Evolutionary conservation across 495 filamentous ascomycete genomes (phyloP).

Genomic region (Copromyces sp.): DNA sequence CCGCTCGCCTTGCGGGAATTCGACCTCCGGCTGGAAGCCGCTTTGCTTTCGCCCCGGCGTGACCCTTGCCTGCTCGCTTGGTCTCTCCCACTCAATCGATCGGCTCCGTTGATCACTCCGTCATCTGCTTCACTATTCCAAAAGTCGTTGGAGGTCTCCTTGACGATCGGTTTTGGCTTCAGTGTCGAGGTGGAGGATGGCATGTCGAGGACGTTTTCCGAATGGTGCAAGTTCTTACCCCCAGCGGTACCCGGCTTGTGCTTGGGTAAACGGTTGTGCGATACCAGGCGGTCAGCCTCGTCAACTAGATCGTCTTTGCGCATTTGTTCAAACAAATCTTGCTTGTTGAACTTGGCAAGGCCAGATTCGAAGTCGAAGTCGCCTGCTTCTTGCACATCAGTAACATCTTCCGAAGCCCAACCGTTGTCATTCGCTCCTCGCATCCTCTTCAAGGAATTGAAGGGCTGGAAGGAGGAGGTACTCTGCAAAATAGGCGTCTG

Average conservation of each 20-base stretch:
- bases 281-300: conserved; percentile 79
- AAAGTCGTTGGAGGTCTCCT: conserved; percentile 33
- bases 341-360: conserved; percentile 89
- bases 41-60: conserved; percentile 40
- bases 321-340: conserved; percentile 77
- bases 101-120: conserved; percentile 36
- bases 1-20: conserved; percentile 55
- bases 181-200: conserved; percentile 21
- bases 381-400: conserved; percentile 88
- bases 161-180: conserved; percentile 27
- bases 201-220: conserved; percentile 79
- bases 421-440: conserved; percentile 60
- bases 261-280: conserved; percentile 65
- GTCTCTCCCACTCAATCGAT: conserved; percentile 36
- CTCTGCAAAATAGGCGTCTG: conserved; percentile 69
- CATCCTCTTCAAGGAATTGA: conserved; percentile 45
- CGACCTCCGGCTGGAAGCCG: conserved; percentile 32
- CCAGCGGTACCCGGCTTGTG: conserved; percentile 67
- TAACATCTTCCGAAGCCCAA: conserved; percentile 94
- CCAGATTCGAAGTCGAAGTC: conserved; percentile 90
- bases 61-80: conserved; percentile 32
- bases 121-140: conserved; percentile 68
- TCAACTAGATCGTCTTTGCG: conserved; percentile 76
- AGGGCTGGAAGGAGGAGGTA: conserved; percentile 44
- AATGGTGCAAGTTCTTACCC: conserved; percentile 84